Evolutionary conservation across 768 basidiomycete genomes (phyloP), one percentile per base, ranked within the genome.

Genomic region (Boletus rufocinnamomeus): DNA sequence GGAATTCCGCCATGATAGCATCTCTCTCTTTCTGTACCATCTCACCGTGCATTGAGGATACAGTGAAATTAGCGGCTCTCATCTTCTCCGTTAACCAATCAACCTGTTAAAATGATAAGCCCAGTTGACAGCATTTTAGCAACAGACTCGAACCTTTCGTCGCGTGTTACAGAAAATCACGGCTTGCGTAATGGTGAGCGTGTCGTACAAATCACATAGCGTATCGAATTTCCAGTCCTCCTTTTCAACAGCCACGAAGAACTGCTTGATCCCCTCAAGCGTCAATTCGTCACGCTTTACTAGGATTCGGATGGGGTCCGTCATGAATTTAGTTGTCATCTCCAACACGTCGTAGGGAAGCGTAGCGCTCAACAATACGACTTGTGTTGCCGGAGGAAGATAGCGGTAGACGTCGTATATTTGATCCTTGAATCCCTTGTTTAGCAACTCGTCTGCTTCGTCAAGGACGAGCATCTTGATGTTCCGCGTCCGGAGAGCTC

Each of bases 171-270:
- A 98, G 80, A 98, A 98, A 72, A 98, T 97, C 72, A 98, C 95
- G 49, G 95, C 96, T 82, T 98, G 96, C 8, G 95, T 98, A 74
- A 99, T 98, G 54, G 95, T 98, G 64, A 99, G 86, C 30, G 96
- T 98, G 75, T 98, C 96, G 76, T 97, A 98, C 49, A 99, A 78
- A 77, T 97, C 96, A 72, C 92, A 97, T 34, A 99, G 82, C 0
- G 95, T 98, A 76, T 98, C 95, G 70, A 97, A 95, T 73, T 99
- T 99, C 95, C 95, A 98, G 71, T 99, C 96, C 75, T 99, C 96
- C 78, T 98, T 97, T 77, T 98, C 96, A 56, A 99, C 96, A 47
- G 95, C 96, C 51, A 99, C 93, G 80, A 95, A 95, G 78, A 95
- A 95, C 72, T 96, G 93, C 68, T 95, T 95, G 78, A 95, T 95